Base-by-base conservation (phyloP, 169 alveolate genomes). In the Plasmodium sp. region DNA sequence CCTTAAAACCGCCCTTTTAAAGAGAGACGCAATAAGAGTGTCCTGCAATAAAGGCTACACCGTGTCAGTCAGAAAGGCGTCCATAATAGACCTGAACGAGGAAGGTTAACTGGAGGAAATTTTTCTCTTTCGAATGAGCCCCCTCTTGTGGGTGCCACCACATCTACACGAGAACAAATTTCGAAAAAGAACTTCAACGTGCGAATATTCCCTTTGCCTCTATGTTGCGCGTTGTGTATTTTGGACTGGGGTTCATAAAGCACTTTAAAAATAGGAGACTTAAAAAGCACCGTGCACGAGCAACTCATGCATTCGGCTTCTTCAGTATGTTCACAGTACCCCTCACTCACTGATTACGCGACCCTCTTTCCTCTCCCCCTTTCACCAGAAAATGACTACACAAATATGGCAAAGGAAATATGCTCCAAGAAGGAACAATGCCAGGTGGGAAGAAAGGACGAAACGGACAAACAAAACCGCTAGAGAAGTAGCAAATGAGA, bases 351-450 rank as follows among this genome's bases (percentile, higher is more conserved):
- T 67, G 43, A 67, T 67, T 67, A 67, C 16, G 77, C 0, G 16
- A 2, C 58, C 56, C 67, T 43, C 33, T 58, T 83, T 2, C 81
- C n/a, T 16, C 18, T 54, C 54, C 41, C 31, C 62, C 18, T 67
- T 77, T 74, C 41, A 33, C 51, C 56, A 85, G 94, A 80, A 90
- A 80, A 90, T 81, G 84, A 90, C 83, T 90, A 90, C 51, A 90
- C 83, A 74, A 34, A 81, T 2, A 90, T 90, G 92, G 94, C 94
- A 58, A 12, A 80, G 73, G 83, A 81, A 62, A 62, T 90, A 10
- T 90, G 94, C 45, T 33, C 41, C 72, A 90, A 90, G 79, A 90
- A 90, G 94, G 94, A 90, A 81, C 84, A 90, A 39, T 90, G 94
- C 39, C 71, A 33, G 71, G 94, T 90, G 41, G 48, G 67, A 36